phyloP scores from a whole-genome alignment of 2,329 filamentous ascomycete species.

The Penicillium fuscoglaucum region DNA sequence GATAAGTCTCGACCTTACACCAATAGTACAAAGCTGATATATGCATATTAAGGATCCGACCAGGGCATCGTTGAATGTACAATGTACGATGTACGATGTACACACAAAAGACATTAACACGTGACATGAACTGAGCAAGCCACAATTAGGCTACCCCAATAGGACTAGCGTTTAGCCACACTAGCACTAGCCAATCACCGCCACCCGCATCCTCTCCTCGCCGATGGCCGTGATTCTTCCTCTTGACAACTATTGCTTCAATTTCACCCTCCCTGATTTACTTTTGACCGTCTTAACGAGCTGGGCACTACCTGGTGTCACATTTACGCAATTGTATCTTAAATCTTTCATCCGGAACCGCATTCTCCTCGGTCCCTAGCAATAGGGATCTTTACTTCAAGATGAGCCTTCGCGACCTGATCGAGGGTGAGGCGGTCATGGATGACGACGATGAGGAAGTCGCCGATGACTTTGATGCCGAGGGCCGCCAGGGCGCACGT shows the following conservation, averaged over 20 bases:
- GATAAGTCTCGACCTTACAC: neutral
- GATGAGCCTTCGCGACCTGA: slow-evolving; percentile 67
- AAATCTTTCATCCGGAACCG: slow-evolving; percentile 4
- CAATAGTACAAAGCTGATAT: neutral
- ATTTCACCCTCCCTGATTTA: slow-evolving; percentile 10
- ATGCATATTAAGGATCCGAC: slow-evolving; percentile 10
- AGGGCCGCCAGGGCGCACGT: slow-evolving; percentile 47
- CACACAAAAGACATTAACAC: slow-evolving; percentile 2
- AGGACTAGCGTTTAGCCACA: slow-evolving; percentile 11
- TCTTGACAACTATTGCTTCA: slow-evolving; percentile 18
- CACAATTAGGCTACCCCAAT: neutral
- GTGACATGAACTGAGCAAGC: slow-evolving; percentile 1
- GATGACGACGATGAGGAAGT: slow-evolving; percentile 84
- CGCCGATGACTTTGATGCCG: slow-evolving; percentile 69
- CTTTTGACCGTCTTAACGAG: slow-evolving; percentile 8
- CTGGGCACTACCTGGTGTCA: slow-evolving; percentile 14
- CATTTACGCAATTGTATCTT: slow-evolving; percentile 9
- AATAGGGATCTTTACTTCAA: slow-evolving; percentile 32
- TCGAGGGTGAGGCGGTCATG: slow-evolving; percentile 82
- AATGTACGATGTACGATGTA: neutral
- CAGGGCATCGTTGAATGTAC: slow-evolving; percentile 4
- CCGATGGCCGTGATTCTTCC: slow-evolving; percentile 20
- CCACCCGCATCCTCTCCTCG: slow-evolving; percentile 24
- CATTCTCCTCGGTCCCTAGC: slow-evolving; percentile 10
- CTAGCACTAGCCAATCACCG: slow-evolving; percentile 19